phyloP scores from a whole-genome alignment of 495 filamentous ascomycete species.

The Penicillium chermesinum region DNA sequence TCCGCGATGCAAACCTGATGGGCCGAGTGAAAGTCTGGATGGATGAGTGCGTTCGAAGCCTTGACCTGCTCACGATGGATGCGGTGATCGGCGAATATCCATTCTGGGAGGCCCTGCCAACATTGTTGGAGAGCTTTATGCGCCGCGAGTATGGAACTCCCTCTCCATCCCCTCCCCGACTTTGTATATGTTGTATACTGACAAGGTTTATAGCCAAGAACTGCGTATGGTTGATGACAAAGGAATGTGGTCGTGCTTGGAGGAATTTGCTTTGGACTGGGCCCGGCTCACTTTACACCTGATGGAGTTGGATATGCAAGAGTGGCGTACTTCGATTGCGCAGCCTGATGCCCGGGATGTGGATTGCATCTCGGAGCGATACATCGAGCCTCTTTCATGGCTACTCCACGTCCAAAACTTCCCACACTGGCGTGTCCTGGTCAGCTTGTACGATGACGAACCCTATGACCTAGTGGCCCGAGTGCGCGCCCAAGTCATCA shows the following conservation, averaged over 20 bases:
- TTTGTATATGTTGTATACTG: background rate
- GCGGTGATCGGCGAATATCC: constrained; percentile 33
- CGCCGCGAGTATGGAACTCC: constrained; percentile 35
- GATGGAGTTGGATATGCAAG: constrained; percentile 27
- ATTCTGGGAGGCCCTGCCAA: constrained; percentile 52
- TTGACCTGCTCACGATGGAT: constrained; percentile 27
- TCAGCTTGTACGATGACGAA: constrained; percentile 20
- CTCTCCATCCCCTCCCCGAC: background rate
- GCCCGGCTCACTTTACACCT: constrained; percentile 33
- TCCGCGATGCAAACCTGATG: constrained; percentile 23
- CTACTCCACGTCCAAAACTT: constrained; percentile 24
- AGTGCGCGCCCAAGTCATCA: constrained; percentile 25
- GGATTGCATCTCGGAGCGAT: constrained; percentile 26
- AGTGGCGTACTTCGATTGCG: constrained; percentile 20
- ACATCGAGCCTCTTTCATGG: constrained; percentile 27
- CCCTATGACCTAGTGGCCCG: constrained; percentile 20
- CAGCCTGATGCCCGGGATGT: constrained; percentile 21
- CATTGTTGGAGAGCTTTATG: constrained; percentile 38
- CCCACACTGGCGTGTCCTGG: constrained; percentile 30
- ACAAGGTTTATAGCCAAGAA: constrained; percentile 20
- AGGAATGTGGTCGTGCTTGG: constrained; percentile 22
- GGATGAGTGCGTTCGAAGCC: constrained; percentile 24
- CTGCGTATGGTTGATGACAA: constrained; percentile 27
- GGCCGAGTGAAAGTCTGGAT: constrained; percentile 33
- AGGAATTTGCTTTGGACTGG: constrained; percentile 35